Conservation (phyloP, 345 rosid species). For the Kandelia obovata region DNA sequence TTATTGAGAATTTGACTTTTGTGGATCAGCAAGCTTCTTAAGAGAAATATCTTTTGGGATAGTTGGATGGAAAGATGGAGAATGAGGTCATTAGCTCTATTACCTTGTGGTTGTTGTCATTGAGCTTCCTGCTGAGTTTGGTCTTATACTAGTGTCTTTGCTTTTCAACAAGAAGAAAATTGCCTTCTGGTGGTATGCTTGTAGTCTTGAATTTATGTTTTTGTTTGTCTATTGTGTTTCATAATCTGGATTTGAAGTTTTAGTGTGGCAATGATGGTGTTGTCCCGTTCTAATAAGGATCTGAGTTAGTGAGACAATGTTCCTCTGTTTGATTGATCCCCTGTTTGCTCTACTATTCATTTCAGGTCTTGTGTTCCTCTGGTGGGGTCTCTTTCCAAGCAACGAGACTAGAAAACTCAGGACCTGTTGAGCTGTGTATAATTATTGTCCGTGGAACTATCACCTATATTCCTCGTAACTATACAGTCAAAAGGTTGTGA, state of each 20-base stretch:
- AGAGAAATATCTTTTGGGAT: too few relatives aligned
- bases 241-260: not conserved
- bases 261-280: not conserved
- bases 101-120: not conserved
- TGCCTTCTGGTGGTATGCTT: not conserved
- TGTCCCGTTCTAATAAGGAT: not conserved
- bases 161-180: not conserved
- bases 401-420: conserved; percentile 11
- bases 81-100: too few relatives aligned
- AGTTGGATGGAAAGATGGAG: too few relatives aligned
- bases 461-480: conserved; percentile 19
- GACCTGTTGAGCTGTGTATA: conserved; percentile 14
- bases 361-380: conserved; percentile 17
- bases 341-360: not conserved
- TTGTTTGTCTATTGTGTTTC: not conserved
- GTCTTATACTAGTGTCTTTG: not conserved
- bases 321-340: not conserved
- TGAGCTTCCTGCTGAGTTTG: not conserved
- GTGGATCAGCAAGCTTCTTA: too few relatives aligned
- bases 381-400: conserved; percentile 16
- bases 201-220: not conserved
- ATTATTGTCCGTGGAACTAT: conserved; percentile 15
- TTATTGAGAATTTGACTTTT: not conserved
- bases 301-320: not conserved
- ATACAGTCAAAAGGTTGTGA: conserved; percentile 26